Percentiles rank a stretch among this genome's conserved stretches.
Conservation (phyloP, 2,329 filamentous ascomycete species). For the Aspergillus unguis region DNA sequence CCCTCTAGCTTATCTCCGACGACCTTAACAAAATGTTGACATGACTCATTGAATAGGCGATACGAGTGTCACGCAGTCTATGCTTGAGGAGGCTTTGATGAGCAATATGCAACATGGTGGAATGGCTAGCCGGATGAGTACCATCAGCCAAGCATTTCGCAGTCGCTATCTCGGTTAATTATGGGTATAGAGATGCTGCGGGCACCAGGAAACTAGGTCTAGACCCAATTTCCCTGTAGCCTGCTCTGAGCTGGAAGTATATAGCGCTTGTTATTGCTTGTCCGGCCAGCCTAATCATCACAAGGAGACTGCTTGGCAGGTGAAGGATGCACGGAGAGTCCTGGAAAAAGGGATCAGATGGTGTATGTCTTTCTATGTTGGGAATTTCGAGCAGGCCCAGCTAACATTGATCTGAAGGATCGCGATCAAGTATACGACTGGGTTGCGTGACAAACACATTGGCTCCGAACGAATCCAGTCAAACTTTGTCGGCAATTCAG, state of each 20-base stretch:
- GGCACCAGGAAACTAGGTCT: too few relatives aligned
- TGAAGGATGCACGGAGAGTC: slow-evolving; percentile 67
- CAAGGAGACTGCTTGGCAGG: too few relatives aligned
- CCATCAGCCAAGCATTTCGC: slow-evolving; percentile 53
- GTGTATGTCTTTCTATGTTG: neutral
- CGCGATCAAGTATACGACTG: slow-evolving; percentile 66
- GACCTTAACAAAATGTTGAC: neutral
- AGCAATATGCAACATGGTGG: slow-evolving; percentile 59
- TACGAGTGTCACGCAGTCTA: slow-evolving; percentile 62
- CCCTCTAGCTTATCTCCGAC: neutral
- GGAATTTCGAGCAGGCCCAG: neutral
- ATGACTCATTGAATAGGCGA: slow-evolving; percentile 37
- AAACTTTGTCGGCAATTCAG: slow-evolving; percentile 40
- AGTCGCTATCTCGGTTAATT: slow-evolving; percentile 45
- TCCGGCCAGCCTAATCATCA: too few relatives aligned
- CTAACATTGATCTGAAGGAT: slow-evolving; percentile 28
- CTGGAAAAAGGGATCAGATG: slow-evolving; percentile 48
- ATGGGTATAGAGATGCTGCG: too few relatives aligned
- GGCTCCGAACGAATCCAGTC: slow-evolving; percentile 31
- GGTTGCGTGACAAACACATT: slow-evolving; percentile 43
- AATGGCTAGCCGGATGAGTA: slow-evolving; percentile 50
- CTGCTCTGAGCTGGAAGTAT: too few relatives aligned
- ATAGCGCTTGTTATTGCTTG: too few relatives aligned
- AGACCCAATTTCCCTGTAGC: too few relatives aligned
- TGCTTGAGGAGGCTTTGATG: slow-evolving; percentile 61